Evolutionary conservation across 305 asterid species (phyloP).

Genomic region (Fraxinus greggii): DNA sequence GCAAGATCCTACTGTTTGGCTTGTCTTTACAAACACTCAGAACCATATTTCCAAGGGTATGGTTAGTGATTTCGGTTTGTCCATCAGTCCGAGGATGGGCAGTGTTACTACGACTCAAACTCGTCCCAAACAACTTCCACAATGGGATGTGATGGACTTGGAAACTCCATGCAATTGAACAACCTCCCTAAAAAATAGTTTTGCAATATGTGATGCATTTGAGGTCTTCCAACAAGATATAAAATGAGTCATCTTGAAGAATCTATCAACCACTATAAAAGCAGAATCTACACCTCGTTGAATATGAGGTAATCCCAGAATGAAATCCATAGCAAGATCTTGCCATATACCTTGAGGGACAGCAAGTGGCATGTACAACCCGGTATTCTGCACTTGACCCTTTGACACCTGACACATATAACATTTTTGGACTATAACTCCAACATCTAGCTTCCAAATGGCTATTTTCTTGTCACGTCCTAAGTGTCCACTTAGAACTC

Average conservation of each 20-base stretch:
- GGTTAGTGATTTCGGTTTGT: neutral
- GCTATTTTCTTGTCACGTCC: neutral
- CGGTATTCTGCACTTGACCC: neutral
- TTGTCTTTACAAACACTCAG: neutral
- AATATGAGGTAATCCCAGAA: neutral
- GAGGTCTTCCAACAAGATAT: neutral
- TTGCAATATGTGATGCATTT: neutral
- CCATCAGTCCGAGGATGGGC: neutral
- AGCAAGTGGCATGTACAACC: neutral
- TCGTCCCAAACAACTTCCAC: neutral
- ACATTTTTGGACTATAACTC: neutral
- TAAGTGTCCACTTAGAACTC: neutral
- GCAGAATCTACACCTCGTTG: neutral
- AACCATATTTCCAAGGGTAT: neutral
- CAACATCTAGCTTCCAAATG: neutral
- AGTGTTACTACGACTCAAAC: neutral
- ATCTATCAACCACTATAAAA: neutral
- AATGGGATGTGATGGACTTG: neutral
- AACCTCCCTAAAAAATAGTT: neutral
- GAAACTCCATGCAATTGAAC: neutral
- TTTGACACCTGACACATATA: neutral
- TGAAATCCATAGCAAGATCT: neutral
- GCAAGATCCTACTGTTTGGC: neutral
- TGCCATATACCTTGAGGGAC: neutral
- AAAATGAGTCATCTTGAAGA: neutral